phyloP scores from a whole-genome alignment of 129 eudicot genomes.

The Artemisia tridentata region DNA sequence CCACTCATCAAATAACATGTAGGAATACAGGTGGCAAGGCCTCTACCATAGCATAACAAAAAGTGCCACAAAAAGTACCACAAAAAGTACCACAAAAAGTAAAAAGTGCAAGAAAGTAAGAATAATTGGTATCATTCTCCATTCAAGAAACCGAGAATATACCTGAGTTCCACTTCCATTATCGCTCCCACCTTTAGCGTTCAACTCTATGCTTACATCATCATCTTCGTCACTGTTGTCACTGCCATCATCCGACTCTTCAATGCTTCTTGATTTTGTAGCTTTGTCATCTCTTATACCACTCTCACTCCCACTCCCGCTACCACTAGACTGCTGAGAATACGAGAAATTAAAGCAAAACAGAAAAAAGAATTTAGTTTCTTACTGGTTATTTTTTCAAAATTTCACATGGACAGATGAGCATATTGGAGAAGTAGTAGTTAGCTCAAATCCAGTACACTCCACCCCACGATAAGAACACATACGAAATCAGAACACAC shows the following conservation, averaged over 20 bases:
- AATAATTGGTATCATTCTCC: neutral
- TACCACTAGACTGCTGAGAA: conserved; percentile 58
- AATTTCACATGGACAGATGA: conserved; percentile 34
- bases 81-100: neutral
- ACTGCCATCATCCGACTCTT: conserved; percentile 43
- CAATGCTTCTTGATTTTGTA: conserved; percentile 41
- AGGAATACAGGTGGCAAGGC: conserved; percentile 7
- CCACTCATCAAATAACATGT: neutral
- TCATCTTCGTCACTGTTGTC: conserved; percentile 53
- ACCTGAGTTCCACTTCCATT: conserved; percentile 82
- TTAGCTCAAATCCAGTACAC: conserved; percentile 37
- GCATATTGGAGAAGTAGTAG: conserved; percentile 34
- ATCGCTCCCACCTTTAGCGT: conserved; percentile 63
- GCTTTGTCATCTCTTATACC: conserved; percentile 46
- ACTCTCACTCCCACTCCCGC: conserved; percentile 72
- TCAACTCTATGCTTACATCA: conserved; percentile 42
- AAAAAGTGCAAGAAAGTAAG: conserved; percentile 9
- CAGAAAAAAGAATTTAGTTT: conserved; percentile 22
- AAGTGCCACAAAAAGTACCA: neutral
- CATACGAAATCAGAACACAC: conserved; percentile 45
- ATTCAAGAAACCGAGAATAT: conserved; percentile 9
- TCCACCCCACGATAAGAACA: conserved; percentile 28
- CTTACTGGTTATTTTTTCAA: conserved; percentile 31
- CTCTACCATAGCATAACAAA: neutral
- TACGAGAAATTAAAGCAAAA: conserved; percentile 33